phyloP scores from a whole-genome alignment of 179 eudicot genomes.

The Actinidia arguta region DNA sequence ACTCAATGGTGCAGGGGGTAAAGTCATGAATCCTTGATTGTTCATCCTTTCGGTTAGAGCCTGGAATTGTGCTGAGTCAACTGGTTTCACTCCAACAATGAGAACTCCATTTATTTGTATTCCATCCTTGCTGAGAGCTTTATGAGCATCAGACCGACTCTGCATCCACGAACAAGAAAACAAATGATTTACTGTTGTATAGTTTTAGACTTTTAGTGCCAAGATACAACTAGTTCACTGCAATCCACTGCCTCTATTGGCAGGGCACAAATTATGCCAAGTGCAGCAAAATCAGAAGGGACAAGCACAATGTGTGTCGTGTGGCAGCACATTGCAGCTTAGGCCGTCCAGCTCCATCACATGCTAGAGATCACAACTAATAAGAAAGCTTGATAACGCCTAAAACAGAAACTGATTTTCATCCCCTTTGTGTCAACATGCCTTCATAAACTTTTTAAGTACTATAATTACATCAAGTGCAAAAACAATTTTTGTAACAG shows the following conservation, averaged over 20 bases:
- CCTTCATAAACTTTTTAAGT: no score
- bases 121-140: conserved; percentile 92
- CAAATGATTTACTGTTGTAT: not conserved
- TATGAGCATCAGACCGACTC: conserved; percentile 92
- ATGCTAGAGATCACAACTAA: not conserved
- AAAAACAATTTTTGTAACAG: no score
- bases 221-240: not conserved
- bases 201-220: not conserved
- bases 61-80: conserved; percentile 81
- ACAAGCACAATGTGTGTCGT: not conserved
- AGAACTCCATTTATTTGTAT: conserved; percentile 84
- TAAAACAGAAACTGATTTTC: not conserved
- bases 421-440: not conserved
- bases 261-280: not conserved
- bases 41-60: conserved; percentile 72
- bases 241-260: not conserved
- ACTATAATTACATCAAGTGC: no score
- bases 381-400: not conserved
- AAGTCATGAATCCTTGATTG: conserved; percentile 83
- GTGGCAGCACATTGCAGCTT: no score
- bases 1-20: conserved; percentile 59
- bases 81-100: conserved; percentile 89
- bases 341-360: not conserved
- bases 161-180: conserved; percentile 34
- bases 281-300: conserved; percentile 2